Evolutionary conservation across 441 rosid species (phyloP), one percentile per base, ranked within the genome.

Genomic region (Jatropha podagrica): DNA sequence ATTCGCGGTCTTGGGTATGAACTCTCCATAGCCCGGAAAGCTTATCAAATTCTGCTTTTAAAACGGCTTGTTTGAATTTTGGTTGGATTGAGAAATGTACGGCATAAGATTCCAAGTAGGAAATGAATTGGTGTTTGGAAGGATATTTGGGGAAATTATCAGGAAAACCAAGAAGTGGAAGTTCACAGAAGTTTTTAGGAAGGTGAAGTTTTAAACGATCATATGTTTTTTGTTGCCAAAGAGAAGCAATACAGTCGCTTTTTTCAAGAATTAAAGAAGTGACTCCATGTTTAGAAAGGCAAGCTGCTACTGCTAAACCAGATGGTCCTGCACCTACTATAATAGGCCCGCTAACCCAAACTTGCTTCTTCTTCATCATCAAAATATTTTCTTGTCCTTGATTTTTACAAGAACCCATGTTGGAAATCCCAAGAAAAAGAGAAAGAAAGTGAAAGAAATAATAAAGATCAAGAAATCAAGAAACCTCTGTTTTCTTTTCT

Each of bases 321-420:
- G 99, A 93, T 0, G 99, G 99, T n/a, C 99, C 99, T 2, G 98
- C 99, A 9, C 99, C 99, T 55, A 95, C 82, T 14, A 95, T 89
- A 72, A 95, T 86, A 42, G 97, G 95, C 8, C 93, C 92, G 7
- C 76, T 60, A 63, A 89, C 82, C 66, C 26, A 17, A 69, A 78
- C 63, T 65, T 74, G 65, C 7, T 62, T 71, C 73, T 51, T 51
- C 55, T 11, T 51, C 17, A 51, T 51, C 15, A 51, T 10, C 7
- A 54, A 52, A 2, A 42, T 26, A 41, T 54, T 51, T 63, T 73
- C 76, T 76, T 74, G 83, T 23, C 74, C 62, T 41, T 82, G 65
- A 10, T 69, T 52, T 61, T 69, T 67, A 44, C 75, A 76, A 75
- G 84, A 77, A 80, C 71, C 82, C 91, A 88, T 88, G 72, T 58